These are phyloP conservation scores for Zygotorulaspora florentina DNA, from an alignment of 805 yeast genomes.

Conservation along the genomic window DNA sequence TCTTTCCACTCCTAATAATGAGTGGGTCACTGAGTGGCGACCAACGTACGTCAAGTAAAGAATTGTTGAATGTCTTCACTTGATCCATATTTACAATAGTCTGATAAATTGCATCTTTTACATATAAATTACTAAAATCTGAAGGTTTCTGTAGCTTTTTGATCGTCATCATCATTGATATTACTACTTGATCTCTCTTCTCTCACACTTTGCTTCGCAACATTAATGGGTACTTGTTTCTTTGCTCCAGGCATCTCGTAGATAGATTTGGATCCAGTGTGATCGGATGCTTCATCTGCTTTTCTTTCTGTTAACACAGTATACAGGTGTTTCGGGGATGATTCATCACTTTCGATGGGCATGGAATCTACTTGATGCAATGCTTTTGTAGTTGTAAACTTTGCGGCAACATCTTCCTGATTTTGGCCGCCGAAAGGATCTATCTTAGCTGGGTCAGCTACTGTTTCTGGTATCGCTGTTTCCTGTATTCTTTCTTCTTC, in stretches of 20 bases:
- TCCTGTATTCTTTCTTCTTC: neutral
- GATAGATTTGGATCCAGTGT: constrained; percentile 3
- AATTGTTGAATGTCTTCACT: neutral
- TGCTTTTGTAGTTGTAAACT: neutral
- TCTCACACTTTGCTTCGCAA: neutral
- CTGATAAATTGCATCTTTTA: neutral
- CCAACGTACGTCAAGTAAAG: constrained; percentile 7
- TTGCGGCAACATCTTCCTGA: neutral
- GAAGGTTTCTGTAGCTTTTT: constrained; percentile 18
- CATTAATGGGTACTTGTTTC: neutral
- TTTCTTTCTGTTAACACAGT: constrained; percentile 20
- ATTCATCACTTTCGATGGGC: neutral
- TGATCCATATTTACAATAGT: neutral
- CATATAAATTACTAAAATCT: constrained; percentile 17
- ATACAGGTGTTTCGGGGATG: constrained; percentile 15
- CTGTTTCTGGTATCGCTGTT: neutral
- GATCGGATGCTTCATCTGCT: neutral
- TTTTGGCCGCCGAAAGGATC: neutral
- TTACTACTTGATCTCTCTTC: neutral
- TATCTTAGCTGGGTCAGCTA: neutral
- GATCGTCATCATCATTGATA: constrained; percentile 5
- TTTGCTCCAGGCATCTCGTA: constrained; percentile 6
- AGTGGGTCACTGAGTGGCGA: constrained; percentile 14
- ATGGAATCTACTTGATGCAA: neutral
- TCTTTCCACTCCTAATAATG: constrained; percentile 9